A percentile compares a stretch with the other conserved stretches of the same genome.
These are phyloP conservation scores for Curvularia sp. DNA, from an alignment of 2,329 filamentous ascomycete species.

Conservation along the genomic window DNA sequence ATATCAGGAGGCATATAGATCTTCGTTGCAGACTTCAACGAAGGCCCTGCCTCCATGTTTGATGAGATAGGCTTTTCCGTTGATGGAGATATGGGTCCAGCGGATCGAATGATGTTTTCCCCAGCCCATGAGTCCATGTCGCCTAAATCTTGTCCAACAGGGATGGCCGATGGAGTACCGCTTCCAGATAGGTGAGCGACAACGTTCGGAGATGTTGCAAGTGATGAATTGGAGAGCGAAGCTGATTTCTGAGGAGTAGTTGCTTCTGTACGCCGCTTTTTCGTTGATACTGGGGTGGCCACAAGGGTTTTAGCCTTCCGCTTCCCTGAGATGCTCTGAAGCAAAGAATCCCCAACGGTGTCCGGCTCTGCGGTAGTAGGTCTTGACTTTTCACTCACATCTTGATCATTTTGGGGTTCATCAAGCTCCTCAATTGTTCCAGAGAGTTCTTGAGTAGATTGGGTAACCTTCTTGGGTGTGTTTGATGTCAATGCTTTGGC, in stretches of 20 bases:
- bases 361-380: neutral
- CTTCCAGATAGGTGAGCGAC: neutral
- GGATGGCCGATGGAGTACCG: neutral
- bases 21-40: neutral
- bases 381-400: neutral
- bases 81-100: neutral
- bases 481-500: slow-evolving; percentile 4
- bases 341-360: neutral
- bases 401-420: neutral
- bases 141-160: neutral
- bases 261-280: slow-evolving; percentile 13
- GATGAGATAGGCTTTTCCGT: neutral
- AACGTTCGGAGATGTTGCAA: slow-evolving; percentile 1
- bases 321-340: slow-evolving; percentile 7
- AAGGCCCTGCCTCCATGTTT: slow-evolving; percentile 3
- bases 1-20: slow-evolving; percentile 7
- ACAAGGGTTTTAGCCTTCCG: slow-evolving; percentile 9
- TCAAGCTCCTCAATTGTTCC: neutral
- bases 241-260: neutral
- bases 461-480: slow-evolving; percentile 5
- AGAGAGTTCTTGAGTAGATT: neutral
- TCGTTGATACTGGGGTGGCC: slow-evolving; percentile 1
- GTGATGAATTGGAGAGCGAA: neutral
- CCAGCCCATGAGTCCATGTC: neutral
- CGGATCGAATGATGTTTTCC: neutral